These are phyloP conservation scores for Aurantiochytrium sp. DNA, from an alignment of 108 stramenopile genomes.

Conservation along the genomic window DNA sequence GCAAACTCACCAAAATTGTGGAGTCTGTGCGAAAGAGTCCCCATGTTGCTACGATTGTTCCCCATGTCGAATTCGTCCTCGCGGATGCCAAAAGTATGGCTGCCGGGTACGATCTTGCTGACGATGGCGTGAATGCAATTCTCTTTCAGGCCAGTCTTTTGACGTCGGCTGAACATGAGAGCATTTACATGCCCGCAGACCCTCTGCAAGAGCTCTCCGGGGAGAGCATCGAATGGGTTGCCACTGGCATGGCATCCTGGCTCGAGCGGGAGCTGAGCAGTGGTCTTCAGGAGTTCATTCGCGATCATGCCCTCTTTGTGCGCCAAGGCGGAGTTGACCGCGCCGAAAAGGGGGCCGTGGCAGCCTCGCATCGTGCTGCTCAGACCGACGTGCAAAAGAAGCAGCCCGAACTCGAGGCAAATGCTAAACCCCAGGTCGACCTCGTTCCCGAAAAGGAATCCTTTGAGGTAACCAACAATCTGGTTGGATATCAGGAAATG, in stretches of 20 bases:
- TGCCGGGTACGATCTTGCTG: neutral
- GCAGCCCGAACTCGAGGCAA: neutral
- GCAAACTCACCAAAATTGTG: neutral
- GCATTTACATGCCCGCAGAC: neutral
- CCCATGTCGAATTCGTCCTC: neutral
- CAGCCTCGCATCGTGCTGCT: neutral
- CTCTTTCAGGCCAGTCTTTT: neutral
- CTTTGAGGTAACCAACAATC: neutral
- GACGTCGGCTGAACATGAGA: neutral
- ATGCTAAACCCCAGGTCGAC: neutral
- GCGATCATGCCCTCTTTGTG: neutral
- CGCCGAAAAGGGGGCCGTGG: neutral
- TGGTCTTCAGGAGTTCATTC: neutral
- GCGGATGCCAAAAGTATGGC: neutral
- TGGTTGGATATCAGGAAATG: neutral
- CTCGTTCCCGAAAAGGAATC: neutral
- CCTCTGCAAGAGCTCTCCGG: neutral
- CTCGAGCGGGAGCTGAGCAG: neutral
- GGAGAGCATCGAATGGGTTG: neutral
- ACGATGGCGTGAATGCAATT: neutral
- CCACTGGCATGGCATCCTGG: neutral
- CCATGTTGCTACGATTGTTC: neutral
- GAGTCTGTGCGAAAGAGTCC: neutral
- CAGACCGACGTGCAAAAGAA: neutral
- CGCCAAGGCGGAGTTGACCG: neutral